Conservation (phyloP, 768 basidiomycete species). For the Boletus coccyginus region DNA sequence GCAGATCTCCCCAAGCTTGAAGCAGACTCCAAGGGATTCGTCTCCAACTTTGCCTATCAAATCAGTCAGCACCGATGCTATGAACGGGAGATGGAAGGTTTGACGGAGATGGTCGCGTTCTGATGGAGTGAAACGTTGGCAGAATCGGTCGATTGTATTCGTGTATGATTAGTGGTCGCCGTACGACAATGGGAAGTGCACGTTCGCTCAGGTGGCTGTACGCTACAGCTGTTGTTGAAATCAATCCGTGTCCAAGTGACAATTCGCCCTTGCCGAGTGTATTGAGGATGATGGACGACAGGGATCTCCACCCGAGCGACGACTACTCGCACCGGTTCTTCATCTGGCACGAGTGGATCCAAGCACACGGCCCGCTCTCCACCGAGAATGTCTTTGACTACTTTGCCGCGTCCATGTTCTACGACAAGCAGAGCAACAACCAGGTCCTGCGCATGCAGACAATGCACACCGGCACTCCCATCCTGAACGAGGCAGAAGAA, state of each 20-base stretch:
- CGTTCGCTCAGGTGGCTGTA: not conserved
- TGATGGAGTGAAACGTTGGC: conserved; percentile 16
- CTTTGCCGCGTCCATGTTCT: conserved; percentile 89
- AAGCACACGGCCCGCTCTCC: conserved; percentile 78
- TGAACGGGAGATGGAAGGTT: conserved; percentile 57
- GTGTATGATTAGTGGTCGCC: conserved; percentile 11
- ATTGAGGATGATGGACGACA: conserved; percentile 40
- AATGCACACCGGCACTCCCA: conserved; percentile 73
- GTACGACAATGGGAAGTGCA: too few relatives aligned
- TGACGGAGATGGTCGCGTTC: conserved; percentile 51
- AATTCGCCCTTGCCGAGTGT: conserved; percentile 32
- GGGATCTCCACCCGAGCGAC: conserved; percentile 74
- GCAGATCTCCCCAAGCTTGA: conserved; percentile 44
- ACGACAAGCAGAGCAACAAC: conserved; percentile 92
- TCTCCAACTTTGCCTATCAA: conserved; percentile 56
- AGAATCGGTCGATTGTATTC: not conserved
- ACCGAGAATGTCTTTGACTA: conserved; percentile 84
- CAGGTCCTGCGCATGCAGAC: conserved; percentile 93
- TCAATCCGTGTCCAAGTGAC: not conserved
- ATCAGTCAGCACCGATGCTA: conserved; percentile 68
- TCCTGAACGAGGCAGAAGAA: conserved; percentile 81
- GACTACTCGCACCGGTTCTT: conserved; percentile 83
- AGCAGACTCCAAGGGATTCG: conserved; percentile 49
- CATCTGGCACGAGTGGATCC: conserved; percentile 91
- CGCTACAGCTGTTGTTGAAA: conserved; percentile 25